Base-by-base conservation (phyloP, 306 rosid species). In the Geum urbanum region DNA sequence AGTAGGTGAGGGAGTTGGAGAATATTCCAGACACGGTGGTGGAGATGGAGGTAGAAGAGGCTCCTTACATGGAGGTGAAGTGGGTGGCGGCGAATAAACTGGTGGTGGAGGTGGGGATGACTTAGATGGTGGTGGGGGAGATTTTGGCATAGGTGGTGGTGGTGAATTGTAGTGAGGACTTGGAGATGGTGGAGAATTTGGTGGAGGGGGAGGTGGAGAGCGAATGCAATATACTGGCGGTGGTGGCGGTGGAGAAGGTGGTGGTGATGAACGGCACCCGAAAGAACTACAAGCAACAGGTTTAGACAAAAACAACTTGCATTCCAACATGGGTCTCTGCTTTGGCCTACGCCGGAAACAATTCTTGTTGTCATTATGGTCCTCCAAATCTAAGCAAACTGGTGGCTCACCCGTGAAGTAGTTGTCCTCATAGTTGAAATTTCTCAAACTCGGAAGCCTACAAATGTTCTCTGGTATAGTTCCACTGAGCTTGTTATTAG, bases 401-500 rank as follows among this genome's bases (percentile, higher is more conserved):
- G 69, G 74, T n/a, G 79, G 69, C 48, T 73, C 58, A 5, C 75
- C 74, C 7, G 84, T 79, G 75, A 83, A 83, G 41, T 69, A 77
- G 64, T 83, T 76, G 62, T 51, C 13, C 10, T 70, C 69, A 51
- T 60, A 70, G 18, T 52, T 76, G 11, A 74, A 83, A n/a, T 62
- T 71, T 49, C 19, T 81, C 82, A 79, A 53, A 37, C 64, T 70
- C 6, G 81, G 78, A 66, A 83, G 80, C 66, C 44, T 32, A 45
- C 87, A 83, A 13, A 82, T 9, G 11, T 44, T 67, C 14, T 52
- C 43, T 3, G 86, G 83, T 13, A 82, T 64, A 7, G 46, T 65
- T 47, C 81, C 86, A 32, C 43, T 72, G 54, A 79, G 71, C 67
- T 57, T 80, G 72, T 91, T 91, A 41, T 84, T 84, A 13, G 89